Evolutionary conservation across 495 filamentous ascomycete genomes (phyloP), one percentile per base, ranked within the genome.

Genomic region (Cenococcum geophilum): DNA sequence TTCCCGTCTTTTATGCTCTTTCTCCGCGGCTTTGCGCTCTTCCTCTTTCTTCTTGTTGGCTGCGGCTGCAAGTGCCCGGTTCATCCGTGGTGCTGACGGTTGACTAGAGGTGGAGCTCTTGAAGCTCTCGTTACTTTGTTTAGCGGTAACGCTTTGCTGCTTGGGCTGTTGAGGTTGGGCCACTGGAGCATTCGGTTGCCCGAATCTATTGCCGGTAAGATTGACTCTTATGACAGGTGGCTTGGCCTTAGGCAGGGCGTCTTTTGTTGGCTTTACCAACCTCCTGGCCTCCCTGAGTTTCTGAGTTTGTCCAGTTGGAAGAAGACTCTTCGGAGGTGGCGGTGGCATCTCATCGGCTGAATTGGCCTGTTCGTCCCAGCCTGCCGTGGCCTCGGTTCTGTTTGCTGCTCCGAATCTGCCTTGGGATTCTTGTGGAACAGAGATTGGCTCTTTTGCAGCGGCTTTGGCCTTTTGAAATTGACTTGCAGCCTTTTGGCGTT

Each of bases 21-120:
- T 68, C 86, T 91, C n/a, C 86, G 84, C 63, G 18, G 83, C 81
- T 48, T 87, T 87, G 36, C 82, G 83, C 69, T 92, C 88, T 65
- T 93, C 89, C 68, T 86, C 83, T 65, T 92, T 88, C 65, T 85
- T 89, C 72, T 89, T 89, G 65, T 81, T 82, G 50, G 87, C 88
- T n/a, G 84, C 84, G 25, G 80, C 77, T 37, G 84, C 83, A 23
- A 82, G 77, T 54, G 79, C 86, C 80, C 90, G 58, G 72, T 82
- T 83, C 67, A 70, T 80, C 32, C 76, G 67, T 36, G 77, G 74
- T 35, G 83, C 83, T 43, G 32, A n/a, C 86, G 83, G 20, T 77
- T 81, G 1, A 86, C 78, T 74, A 1, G 89, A 88, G 11, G 81
- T 76, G 60, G 89, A 80, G 23, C 79, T 77, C 42, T 87, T 81